A percentile compares a stretch with the other conserved stretches of the same genome.
phyloP scores from a whole-genome alignment of 148 eudicot genomes.

The Rhododendron griersonianum region DNA sequence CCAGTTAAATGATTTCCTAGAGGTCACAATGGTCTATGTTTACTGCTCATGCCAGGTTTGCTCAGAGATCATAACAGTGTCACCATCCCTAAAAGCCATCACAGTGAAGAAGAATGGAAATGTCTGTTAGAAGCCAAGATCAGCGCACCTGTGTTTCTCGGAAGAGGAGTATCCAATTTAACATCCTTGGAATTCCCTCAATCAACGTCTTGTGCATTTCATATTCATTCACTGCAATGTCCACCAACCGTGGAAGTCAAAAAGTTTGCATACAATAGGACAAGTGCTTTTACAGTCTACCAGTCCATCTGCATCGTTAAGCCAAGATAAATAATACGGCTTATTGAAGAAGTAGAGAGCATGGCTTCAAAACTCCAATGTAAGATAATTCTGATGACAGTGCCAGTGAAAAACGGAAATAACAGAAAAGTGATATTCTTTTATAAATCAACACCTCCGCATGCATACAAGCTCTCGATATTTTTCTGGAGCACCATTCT shows the following conservation, averaged over 20 bases:
- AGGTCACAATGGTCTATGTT: not conserved
- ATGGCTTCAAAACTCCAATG: slow-evolving; percentile 6
- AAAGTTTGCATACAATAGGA: slow-evolving; percentile 1
- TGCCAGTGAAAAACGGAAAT: slow-evolving; percentile 5
- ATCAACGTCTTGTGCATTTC: slow-evolving; percentile 53
- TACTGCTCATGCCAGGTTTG: not conserved
- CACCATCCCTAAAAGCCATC: not conserved
- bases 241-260: slow-evolving; percentile 11
- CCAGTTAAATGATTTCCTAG: not conserved
- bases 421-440: slow-evolving; percentile 8
- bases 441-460: slow-evolving; percentile 68
- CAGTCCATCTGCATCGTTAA: not conserved
- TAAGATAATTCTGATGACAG: slow-evolving; percentile 8
- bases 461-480: slow-evolving; percentile 83
- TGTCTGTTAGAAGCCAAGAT: not conserved
- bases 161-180: slow-evolving; percentile 74
- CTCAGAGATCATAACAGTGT: not conserved
- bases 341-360: not conserved
- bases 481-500: slow-evolving; percentile 62
- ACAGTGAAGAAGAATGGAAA: not conserved
- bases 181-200: slow-evolving; percentile 76
- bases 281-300: not conserved
- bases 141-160: slow-evolving; percentile 61
- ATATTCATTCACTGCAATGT: slow-evolving; percentile 67
- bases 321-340: not conserved